phyloP scores from a whole-genome alignment of 306 rosid genomes.

The Ammopiptanthus mongolicus region DNA sequence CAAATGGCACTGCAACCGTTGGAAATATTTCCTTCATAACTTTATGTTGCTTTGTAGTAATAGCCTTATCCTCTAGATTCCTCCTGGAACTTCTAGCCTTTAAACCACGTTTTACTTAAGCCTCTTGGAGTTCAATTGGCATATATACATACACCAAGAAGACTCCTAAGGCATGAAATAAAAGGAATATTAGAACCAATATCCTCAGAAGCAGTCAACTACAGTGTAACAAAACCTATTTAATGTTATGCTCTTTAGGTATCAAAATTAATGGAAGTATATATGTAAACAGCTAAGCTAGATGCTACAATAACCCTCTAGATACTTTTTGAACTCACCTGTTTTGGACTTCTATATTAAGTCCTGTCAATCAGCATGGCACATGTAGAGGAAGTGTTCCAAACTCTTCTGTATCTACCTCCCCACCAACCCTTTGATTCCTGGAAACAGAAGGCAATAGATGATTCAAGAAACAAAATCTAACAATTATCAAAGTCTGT shows the following conservation, averaged over 20 bases:
- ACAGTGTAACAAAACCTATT: neutral
- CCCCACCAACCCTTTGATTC: slow-evolving; percentile 35
- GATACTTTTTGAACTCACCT: slow-evolving; percentile 18
- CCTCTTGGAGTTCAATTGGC: slow-evolving; percentile 27
- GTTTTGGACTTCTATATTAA: slow-evolving; percentile 23
- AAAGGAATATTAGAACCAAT: neutral
- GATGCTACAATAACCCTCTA: slow-evolving; percentile 18
- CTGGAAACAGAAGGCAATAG: slow-evolving; percentile 24
- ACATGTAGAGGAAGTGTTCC: slow-evolving; percentile 7
- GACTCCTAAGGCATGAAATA: slow-evolving; percentile 13
- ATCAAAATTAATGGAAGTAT: slow-evolving; percentile 10
- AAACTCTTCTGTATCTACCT: slow-evolving; percentile 30
- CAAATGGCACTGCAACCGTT: slow-evolving; percentile 53
- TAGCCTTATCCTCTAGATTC: slow-evolving; percentile 29
- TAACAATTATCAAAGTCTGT: slow-evolving; percentile 24
- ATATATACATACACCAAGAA: neutral
- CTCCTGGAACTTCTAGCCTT: slow-evolving; percentile 5
- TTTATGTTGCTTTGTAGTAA: slow-evolving; percentile 21
- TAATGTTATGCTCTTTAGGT: neutral
- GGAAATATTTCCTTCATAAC: slow-evolving; percentile 59
- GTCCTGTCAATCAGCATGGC: neutral
- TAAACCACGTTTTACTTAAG: neutral
- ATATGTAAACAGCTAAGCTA: slow-evolving; percentile 5
- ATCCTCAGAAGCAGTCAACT: slow-evolving; percentile 10
- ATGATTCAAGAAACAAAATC: slow-evolving; percentile 33